Evolutionary conservation across 345 rosid genomes (phyloP).

Genomic region (Anacardium occidentale): DNA sequence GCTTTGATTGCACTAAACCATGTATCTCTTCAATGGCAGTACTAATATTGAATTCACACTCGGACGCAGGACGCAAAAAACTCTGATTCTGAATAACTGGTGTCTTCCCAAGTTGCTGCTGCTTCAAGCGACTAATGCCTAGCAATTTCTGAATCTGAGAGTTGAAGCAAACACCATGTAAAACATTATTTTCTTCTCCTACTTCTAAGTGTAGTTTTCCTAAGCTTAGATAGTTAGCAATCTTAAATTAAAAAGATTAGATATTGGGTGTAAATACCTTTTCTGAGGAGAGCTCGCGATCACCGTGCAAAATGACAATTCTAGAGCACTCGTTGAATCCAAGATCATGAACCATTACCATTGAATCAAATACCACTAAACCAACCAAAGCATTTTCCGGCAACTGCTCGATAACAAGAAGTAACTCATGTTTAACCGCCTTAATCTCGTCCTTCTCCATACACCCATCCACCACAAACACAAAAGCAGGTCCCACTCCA

Average conservation of each 20-base stretch:
- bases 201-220: no score
- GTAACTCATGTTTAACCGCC: constrained; percentile 67
- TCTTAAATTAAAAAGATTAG: neutral
- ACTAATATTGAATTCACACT: constrained; percentile 77
- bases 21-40: constrained; percentile 76
- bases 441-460: constrained; percentile 64
- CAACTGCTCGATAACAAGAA: constrained; percentile 73
- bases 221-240: no score
- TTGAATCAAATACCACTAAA: constrained; percentile 71
- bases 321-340: constrained; percentile 71
- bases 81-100: constrained; percentile 62
- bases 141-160: constrained; percentile 63
- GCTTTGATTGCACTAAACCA: constrained; percentile 31
- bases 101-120: constrained; percentile 51
- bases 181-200: no score
- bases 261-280: constrained; percentile 45
- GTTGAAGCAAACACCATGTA: neutral
- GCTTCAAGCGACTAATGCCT: constrained; percentile 46
- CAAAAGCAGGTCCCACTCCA: constrained; percentile 71
- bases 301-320: constrained; percentile 75
- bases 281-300: constrained; percentile 63
- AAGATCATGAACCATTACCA: constrained; percentile 84
- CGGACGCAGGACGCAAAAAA: constrained; percentile 67
- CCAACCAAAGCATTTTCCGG: constrained; percentile 76
- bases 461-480: constrained; percentile 79